Percentiles rank a stretch among this genome's conserved stretches.
phyloP scores from a whole-genome alignment of 2,329 filamentous ascomycete species.

The Diaporthe capsici region DNA sequence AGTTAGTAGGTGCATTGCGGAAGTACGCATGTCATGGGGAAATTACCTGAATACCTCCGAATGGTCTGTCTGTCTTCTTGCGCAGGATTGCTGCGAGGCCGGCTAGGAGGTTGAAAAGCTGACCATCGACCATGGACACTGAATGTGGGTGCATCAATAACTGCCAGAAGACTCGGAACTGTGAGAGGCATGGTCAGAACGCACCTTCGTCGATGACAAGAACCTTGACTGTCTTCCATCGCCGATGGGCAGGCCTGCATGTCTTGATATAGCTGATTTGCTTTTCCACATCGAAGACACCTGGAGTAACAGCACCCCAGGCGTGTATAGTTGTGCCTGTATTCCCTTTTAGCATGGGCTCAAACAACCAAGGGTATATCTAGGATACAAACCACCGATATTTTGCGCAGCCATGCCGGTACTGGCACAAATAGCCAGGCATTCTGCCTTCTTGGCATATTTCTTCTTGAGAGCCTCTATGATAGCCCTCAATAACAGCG shows the following conservation, averaged over 20 bases:
- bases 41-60: slow-evolving; percentile 75
- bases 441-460: slow-evolving; percentile 72
- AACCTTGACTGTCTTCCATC: slow-evolving; percentile 80
- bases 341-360: too few species aligned
- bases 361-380: rapidly evolving
- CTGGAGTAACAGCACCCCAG: slow-evolving; percentile 80
- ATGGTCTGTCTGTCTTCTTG: slow-evolving; percentile 78
- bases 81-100: slow-evolving; percentile 73
- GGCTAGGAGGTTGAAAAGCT: slow-evolving; percentile 83
- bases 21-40: rapidly evolving
- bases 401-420: slow-evolving; percentile 83
- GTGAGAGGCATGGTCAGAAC: neutral
- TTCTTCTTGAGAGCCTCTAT: slow-evolving; percentile 76
- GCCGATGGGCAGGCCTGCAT: slow-evolving; percentile 76
- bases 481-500: slow-evolving; percentile 79
- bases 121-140: slow-evolving; percentile 84
- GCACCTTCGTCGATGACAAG: slow-evolving; percentile 76
- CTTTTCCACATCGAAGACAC: slow-evolving; percentile 78
- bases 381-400: slow-evolving; percentile 67
- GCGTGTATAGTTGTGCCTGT: slow-evolving; percentile 75
- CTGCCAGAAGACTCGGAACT: neutral
- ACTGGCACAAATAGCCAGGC: slow-evolving; percentile 80
- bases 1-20: neutral
- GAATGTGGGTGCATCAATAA: neutral
- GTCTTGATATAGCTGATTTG: slow-evolving; percentile 80